Conservation (phyloP, 2,329 filamentous ascomycete genomes). For the Onygenales sp. region DNA sequence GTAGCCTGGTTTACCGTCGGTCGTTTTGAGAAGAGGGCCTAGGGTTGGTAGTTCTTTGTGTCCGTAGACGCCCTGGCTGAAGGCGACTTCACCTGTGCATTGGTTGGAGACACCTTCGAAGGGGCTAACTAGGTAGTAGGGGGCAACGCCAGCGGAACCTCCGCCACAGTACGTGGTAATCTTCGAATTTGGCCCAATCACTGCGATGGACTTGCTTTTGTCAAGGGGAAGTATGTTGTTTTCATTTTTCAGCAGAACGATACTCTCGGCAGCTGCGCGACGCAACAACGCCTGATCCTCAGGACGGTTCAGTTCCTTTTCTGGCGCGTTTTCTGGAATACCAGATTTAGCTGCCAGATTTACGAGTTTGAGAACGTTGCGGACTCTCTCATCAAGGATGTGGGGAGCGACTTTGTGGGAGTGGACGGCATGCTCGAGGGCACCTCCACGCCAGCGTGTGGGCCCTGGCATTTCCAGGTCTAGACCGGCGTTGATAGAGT, state of each 20-base stretch:
- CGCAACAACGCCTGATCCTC: slow-evolving; percentile 57
- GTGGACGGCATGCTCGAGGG: slow-evolving; percentile 36
- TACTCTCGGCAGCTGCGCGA: slow-evolving; percentile 56
- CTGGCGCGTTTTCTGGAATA: slow-evolving; percentile 46
- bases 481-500: slow-evolving; percentile 36
- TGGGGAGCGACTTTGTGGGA: slow-evolving; percentile 49
- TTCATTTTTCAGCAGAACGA: slow-evolving; percentile 67
- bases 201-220: slow-evolving; percentile 37
- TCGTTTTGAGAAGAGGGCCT: slow-evolving; percentile 42
- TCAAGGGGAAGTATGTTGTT: slow-evolving; percentile 50
- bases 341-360: slow-evolving; percentile 47
- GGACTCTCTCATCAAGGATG: slow-evolving; percentile 49
- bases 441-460: slow-evolving; percentile 32
- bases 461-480: slow-evolving; percentile 42
- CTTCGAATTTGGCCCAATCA: slow-evolving; percentile 48
- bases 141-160: slow-evolving; percentile 49
- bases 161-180: slow-evolving; percentile 47
- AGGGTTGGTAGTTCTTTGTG: slow-evolving; percentile 56
- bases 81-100: slow-evolving; percentile 32
- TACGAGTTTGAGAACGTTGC: slow-evolving; percentile 49
- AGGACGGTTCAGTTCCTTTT: slow-evolving; percentile 47
- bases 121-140: slow-evolving; percentile 38
- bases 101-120: slow-evolving; percentile 34
- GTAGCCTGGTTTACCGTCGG: slow-evolving; percentile 48
- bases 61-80: slow-evolving; percentile 54